Conservation (phyloP, 441 rosid species). For the Raphanus hybrid region DNA sequence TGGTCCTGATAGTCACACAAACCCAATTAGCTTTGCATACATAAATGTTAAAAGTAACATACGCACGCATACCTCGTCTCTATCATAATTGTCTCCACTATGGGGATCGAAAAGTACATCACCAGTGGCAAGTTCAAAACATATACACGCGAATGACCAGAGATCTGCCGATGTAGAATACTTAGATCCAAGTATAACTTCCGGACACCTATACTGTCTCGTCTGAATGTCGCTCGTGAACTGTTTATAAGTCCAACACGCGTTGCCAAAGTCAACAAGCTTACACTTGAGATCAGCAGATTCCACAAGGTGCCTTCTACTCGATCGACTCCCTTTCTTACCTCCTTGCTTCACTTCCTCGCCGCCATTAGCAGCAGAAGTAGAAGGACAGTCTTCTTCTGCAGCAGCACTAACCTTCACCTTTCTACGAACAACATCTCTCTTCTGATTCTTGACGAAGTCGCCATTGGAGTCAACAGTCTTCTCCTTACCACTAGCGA, state of each 20-base stretch:
- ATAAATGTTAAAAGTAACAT: conserved; percentile 8
- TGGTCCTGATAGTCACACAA: conserved; percentile 58
- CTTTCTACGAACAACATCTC: conserved; percentile 56
- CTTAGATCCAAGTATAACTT: conserved; percentile 72
- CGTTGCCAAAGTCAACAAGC: conserved; percentile 78
- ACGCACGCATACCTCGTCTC: conserved; percentile 60
- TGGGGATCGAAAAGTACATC: conserved; percentile 82
- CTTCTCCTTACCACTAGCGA: conserved; percentile 51
- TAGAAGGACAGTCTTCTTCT: conserved; percentile 42
- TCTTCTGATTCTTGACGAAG: conserved; percentile 60
- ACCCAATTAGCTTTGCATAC: background rate
- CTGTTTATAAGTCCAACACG: conserved; percentile 81
- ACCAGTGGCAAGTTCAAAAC: conserved; percentile 72
- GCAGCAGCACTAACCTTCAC: conserved; percentile 45
- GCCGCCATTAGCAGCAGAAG: conserved; percentile 39
- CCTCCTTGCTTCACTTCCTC: conserved; percentile 41
- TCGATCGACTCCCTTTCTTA: conserved; percentile 44
- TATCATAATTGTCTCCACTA: conserved; percentile 69
- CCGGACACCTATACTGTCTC: conserved; percentile 80
- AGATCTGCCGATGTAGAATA: conserved; percentile 72
- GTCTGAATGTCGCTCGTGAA: conserved; percentile 81
- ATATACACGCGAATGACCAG: conserved; percentile 78
- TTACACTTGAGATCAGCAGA: conserved; percentile 63
- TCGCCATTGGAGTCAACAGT: conserved; percentile 50
- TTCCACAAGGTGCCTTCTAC: conserved; percentile 45